Percentiles rank a stretch among this genome's conserved stretches.
These are phyloP conservation scores for Huntiella savannae DNA, from an alignment of 2,329 filamentous ascomycete species.

Conservation along the genomic window DNA sequence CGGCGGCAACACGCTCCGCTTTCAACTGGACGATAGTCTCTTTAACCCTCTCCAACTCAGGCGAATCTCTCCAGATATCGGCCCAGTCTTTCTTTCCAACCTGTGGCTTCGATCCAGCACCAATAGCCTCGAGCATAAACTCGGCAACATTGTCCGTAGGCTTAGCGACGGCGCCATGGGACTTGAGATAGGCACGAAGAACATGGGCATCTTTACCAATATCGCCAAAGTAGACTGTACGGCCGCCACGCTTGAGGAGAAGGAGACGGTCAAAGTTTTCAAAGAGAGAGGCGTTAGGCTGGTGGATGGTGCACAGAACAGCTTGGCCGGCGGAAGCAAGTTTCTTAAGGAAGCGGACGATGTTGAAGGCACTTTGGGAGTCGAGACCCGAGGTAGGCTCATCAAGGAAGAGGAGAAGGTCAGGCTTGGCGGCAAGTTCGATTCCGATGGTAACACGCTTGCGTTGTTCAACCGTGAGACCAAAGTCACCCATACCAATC, in stretches of 20 bases:
- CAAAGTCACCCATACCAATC: conserved; percentile 44
- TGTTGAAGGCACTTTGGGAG: conserved; percentile 49
- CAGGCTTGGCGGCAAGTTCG: conserved; percentile 67
- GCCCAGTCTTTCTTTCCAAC: conserved; percentile 63
- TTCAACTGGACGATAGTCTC: conserved; percentile 49
- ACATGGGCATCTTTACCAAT: conserved; percentile 56
- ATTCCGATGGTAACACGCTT: conserved; percentile 82
- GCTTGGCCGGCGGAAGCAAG: conserved; percentile 64
- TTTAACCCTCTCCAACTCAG: conserved; percentile 49
- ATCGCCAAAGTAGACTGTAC: conserved; percentile 72
- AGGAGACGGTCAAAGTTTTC: conserved; percentile 75
- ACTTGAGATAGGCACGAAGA: conserved; percentile 44
- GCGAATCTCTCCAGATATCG: conserved; percentile 57
- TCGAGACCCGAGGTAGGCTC: conserved; percentile 63
- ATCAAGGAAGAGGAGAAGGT: conserved; percentile 59
- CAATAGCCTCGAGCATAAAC: conserved; percentile 75
- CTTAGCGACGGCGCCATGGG: conserved; percentile 39
- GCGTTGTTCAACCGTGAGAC: conserved; percentile 45
- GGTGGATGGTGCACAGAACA: conserved; percentile 80
- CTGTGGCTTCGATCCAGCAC: conserved; percentile 52
- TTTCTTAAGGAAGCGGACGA: conserved; percentile 49
- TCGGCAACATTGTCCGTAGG: conserved; percentile 44
- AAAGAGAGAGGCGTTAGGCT: conserved; percentile 71
- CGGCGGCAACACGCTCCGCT: conserved; percentile 29
- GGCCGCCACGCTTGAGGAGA: conserved; percentile 57